Percentiles rank a stretch among this genome's conserved stretches.
Conservation (phyloP, 2,329 filamentous ascomycete genomes). For the Leptographium flavum region DNA sequence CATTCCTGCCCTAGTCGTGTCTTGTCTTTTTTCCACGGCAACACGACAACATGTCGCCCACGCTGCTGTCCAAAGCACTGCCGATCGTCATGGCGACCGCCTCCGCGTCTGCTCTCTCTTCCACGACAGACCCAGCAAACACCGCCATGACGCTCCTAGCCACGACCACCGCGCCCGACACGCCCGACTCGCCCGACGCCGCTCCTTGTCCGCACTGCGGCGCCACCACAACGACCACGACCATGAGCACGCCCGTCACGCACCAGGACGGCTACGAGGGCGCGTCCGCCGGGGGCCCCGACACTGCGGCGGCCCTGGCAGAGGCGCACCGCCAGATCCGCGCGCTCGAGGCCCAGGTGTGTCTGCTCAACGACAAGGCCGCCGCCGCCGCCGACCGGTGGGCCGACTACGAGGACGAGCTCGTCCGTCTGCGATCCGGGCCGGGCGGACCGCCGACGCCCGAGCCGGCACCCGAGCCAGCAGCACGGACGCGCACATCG, state of each 20-base stretch:
- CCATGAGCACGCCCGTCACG: slow-evolving; percentile 4
- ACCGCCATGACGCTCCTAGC: neutral
- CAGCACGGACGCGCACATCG: slow-evolving; percentile 22
- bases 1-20: neutral
- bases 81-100: neutral
- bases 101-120: no score
- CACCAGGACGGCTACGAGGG: neutral
- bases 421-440: slow-evolving; percentile 38
- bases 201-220: neutral
- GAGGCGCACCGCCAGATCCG: slow-evolving; percentile 46
- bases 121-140: no score
- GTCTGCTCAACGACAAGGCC: slow-evolving; percentile 56
- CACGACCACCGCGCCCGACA: neutral
- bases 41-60: neutral
- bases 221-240: slow-evolving; percentile 1
- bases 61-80: neutral
- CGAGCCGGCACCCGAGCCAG: neutral
- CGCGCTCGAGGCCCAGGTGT: slow-evolving; percentile 59
- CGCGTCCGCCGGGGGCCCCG: neutral
- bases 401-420: slow-evolving; percentile 72
- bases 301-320: no score
- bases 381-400: slow-evolving; percentile 48
- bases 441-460: slow-evolving; percentile 8
- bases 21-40: neutral
- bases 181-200: neutral